phyloP scores from a whole-genome alignment of 2,329 filamentous ascomycete genomes.

The Sporothrix dimorphospora region DNA sequence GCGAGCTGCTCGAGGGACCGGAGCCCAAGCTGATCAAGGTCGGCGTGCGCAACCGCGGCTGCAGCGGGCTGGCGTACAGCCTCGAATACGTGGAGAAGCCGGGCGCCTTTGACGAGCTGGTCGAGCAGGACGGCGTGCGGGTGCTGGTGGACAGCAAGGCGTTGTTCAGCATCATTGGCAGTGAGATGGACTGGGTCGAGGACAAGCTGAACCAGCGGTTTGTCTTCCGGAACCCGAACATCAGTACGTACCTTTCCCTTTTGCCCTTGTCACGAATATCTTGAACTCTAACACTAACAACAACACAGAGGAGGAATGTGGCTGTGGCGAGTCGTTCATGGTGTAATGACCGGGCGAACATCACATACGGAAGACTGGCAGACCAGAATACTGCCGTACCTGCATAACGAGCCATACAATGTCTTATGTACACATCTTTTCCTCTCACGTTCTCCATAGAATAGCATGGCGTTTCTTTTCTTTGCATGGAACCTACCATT shows the following conservation, averaged over 20 bases:
- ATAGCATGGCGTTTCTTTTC: constrained; percentile 5
- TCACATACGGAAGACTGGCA: background rate
- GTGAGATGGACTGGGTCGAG: constrained; percentile 98
- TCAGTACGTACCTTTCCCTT: too few relatives aligned
- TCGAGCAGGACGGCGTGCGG: constrained; percentile 94
- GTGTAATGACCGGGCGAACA: constrained; percentile 49
- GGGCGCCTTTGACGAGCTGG: constrained; percentile 83
- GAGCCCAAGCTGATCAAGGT: constrained; percentile 92
- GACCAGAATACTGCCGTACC: background rate
- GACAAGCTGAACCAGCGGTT: constrained; percentile 92
- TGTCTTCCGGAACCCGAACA: constrained; percentile 95
- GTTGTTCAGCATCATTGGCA: constrained; percentile 95
- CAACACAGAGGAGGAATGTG: constrained; percentile 83
- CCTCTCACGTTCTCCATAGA: background rate
- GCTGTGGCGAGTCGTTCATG: constrained; percentile 96
- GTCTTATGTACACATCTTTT: background rate
- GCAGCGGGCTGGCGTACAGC: constrained; percentile 90
- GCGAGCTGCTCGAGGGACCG: constrained; percentile 76
- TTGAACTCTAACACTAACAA: constrained; percentile 8
- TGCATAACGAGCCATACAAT: background rate
- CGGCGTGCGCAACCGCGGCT: constrained; percentile 90
- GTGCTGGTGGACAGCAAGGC: constrained; percentile 97
- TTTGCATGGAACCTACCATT: background rate
- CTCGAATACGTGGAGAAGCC: constrained; percentile 94
- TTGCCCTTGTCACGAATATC: too few relatives aligned